These are phyloP conservation scores for Butyriboletus loyo DNA, from an alignment of 768 basidiomycete genomes.

Conservation along the genomic window DNA sequence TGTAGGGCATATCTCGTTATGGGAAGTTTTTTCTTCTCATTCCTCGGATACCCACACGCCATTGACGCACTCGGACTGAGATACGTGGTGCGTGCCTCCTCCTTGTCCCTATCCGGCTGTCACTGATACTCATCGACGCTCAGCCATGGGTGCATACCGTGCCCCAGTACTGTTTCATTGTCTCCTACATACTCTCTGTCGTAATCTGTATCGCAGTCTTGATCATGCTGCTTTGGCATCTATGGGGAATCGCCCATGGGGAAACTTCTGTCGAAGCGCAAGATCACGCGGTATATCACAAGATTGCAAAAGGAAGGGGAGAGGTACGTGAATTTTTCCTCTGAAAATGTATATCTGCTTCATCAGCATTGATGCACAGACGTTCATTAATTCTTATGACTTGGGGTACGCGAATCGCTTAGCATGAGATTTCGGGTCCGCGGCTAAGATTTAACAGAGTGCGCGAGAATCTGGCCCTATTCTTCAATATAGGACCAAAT, in stretches of 20 bases:
- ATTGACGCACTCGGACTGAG: constrained; percentile 57
- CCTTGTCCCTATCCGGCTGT: background rate
- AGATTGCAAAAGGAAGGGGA: constrained; percentile 62
- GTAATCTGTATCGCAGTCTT: constrained; percentile 76
- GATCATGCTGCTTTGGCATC: constrained; percentile 70
- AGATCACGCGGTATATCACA: constrained; percentile 78
- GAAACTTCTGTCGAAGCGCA: constrained; percentile 92
- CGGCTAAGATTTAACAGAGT: constrained; percentile 25
- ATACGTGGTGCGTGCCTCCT: constrained; percentile 36
- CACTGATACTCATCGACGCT: background rate
- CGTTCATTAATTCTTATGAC: constrained; percentile 90
- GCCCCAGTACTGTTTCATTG: constrained; percentile 66
- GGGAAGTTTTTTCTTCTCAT: constrained; percentile 56
- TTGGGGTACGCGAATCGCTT: constrained; percentile 53
- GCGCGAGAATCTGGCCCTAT: constrained; percentile 69
- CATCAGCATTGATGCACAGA: constrained; percentile 35
- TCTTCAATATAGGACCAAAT: constrained; percentile 80
- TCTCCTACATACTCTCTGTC: constrained; percentile 70
- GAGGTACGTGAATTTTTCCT: constrained; percentile 48
- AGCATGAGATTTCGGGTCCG: background rate
- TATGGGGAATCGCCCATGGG: constrained; percentile 66
- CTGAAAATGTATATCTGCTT: background rate
- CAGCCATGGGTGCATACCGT: constrained; percentile 57
- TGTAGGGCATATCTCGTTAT: constrained; percentile 77
- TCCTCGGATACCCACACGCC: constrained; percentile 62